Conservation (phyloP, 768 basidiomycete species). For the Suillus subalutaceus region DNA sequence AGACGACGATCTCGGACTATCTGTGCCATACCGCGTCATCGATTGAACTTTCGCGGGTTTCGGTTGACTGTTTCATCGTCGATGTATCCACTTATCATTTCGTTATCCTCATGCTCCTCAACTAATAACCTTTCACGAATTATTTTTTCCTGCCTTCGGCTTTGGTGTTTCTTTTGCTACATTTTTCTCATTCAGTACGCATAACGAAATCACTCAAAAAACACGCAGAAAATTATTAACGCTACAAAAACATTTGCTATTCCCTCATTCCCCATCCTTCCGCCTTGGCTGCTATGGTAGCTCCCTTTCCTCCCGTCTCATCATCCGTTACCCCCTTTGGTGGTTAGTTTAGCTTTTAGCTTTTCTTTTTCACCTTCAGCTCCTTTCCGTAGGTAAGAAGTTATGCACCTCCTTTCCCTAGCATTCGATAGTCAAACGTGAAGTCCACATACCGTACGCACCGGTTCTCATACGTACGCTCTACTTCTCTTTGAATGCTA, state of each 20-base stretch:
- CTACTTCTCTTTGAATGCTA: conserved; percentile 3
- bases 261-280: conserved; percentile 17
- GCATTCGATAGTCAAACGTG: conserved; percentile 13
- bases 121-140: conserved; percentile 42
- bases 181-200: conserved; percentile 34
- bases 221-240: conserved; percentile 40
- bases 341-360: conserved; percentile 21
- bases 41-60: conserved; percentile 36
- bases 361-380: conserved; percentile 28
- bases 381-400: conserved; percentile 48
- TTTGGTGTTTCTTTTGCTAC: conserved; percentile 41
- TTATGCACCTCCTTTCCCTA: conserved; percentile 29
- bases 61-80: conserved; percentile 29
- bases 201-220: conserved; percentile 38
- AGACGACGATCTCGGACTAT: conserved; percentile 35
- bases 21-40: conserved; percentile 36
- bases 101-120: conserved; percentile 36
- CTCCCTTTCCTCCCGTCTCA: conserved; percentile 1
- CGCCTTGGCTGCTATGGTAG: conserved; percentile 13
- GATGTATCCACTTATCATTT: conserved; percentile 35
- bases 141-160: conserved; percentile 30
- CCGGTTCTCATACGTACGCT: neutral
- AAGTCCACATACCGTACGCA: neutral
- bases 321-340: conserved; percentile 25
- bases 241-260: conserved; percentile 52